A percentile compares a stretch with the other conserved stretches of the same genome.
Evolutionary conservation across 129 eudicot genomes (phyloP).

Genomic region (Saposhnikovia divaricata): DNA sequence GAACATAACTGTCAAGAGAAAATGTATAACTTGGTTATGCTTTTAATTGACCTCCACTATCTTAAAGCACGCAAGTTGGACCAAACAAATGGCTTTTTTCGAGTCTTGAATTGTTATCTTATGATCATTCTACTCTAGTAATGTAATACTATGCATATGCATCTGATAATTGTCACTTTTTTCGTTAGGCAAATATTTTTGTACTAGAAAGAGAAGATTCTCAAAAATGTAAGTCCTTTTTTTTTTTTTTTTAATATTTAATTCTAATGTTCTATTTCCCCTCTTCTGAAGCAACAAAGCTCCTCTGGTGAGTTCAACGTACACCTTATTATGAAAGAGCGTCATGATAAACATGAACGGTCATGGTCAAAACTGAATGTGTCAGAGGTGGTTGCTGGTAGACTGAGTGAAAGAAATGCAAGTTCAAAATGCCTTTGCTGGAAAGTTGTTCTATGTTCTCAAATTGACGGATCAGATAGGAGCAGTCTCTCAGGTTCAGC

Average conservation of each 20-base stretch:
- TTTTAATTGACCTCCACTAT: not conserved
- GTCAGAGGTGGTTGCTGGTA: constrained; percentile 58
- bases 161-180: not conserved
- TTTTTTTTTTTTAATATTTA: not conserved
- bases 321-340: constrained; percentile 48
- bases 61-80: not conserved
- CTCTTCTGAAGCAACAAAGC: constrained; percentile 37
- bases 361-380: constrained; percentile 71
- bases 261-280: constrained; percentile 15
- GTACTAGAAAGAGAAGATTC: not conserved
- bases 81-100: not conserved
- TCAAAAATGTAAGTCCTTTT: not conserved
- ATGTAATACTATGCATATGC: not conserved
- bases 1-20: not conserved
- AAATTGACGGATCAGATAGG: constrained; percentile 17
- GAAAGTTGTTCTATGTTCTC: constrained; percentile 60
- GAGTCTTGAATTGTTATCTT: not conserved
- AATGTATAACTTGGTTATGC: not conserved
- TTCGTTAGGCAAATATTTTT: not conserved
- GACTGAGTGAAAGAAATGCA: constrained; percentile 45
- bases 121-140: not conserved
- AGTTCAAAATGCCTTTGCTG: constrained; percentile 71
- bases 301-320: constrained; percentile 39
- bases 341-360: constrained; percentile 46
- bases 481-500: constrained; percentile 19